Evolutionary conservation across 306 rosid species (phyloP), one percentile per base, ranked within the genome.

Genomic region (Acmispon strigosus): DNA sequence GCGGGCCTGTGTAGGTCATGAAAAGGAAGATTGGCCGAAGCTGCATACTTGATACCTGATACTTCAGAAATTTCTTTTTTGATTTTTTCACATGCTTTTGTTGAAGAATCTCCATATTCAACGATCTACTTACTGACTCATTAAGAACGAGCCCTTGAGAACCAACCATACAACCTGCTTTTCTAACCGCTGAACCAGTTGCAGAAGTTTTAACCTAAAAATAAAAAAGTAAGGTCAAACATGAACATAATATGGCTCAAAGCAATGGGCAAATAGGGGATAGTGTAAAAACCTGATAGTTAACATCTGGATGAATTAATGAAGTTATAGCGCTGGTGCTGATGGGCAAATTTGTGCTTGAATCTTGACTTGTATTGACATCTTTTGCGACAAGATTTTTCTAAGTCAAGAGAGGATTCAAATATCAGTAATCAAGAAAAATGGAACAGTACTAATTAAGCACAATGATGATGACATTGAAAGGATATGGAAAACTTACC

Each of bases 41-140:
- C 55, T 41, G 79, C 90, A 92, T 19, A 37, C 78, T 61, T 20
- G 71, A 29, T 27, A 55, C 72, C 50, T 18, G 86, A 76, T 78
- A 72, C 85, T 82, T 94, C 17, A 75, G 67, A 55, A 65, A 76
- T 57, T 83, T 88, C 80, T 77, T 89, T 76, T 85, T 87, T 24
- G 73, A 24, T 64, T 77, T 89, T 58, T 74, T 79, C 45, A 55
- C 64, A 15, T 18, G 64, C 81, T 80, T 89, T 75, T 71, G 60
- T 44, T 73, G 55, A 75, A 45, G 66, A 81, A 61, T 59, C 78
- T 77, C 68, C 20, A 43, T 13, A 53, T 41, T 63, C 48, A 67
- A 29, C 4, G 77, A 67, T 69, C 55, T 70, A 69, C 66, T 45
- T 69, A 66, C 24, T 3, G 86, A 79, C 58, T 69, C 79, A 1